Evolutionary conservation across 192 early-diverging fungal species (phyloP), one percentile per base, ranked within the genome.

Genomic region (Entophlyctis luteolus): DNA sequence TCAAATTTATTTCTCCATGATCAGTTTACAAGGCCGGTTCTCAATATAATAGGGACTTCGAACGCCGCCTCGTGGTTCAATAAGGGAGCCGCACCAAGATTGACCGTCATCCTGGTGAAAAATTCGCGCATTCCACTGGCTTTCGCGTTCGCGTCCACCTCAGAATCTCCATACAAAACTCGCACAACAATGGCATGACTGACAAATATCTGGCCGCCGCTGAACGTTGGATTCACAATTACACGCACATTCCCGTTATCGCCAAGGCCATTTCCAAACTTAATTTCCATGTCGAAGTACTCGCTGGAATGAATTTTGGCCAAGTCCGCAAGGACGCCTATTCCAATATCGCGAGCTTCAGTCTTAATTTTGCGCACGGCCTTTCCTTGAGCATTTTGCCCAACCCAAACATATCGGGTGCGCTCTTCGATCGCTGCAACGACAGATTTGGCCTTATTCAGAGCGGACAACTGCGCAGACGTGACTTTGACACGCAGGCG

Each of bases 161-260:
- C 10, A 14, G 5, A 16, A 18, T 63, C 60, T 3, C 57, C 57
- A 63, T 63, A 63, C 47, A 49, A 16, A 32, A 63, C 39, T 45
- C 39, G 47, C 0, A 63, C 60, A 27, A 48, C 23, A 34, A 63
- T 12, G 4, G 12, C 3, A 48, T 63, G 60, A n/a, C 10, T 28
- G 10, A 63, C 60, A 33, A 63, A 63, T 8, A 63, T 27, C 42
- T 47, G 18, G 14, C 32, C 60, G 8, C 46, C 60, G 49, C 60
- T 63, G 32, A 63, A 63, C 1, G 60, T 32, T 12, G 60, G 60
- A 31, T 63, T 42, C 47, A 63, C 29, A 16, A 63, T 4, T 10
- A 63, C 35, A 6, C 46, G 60, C 28, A 63, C 49, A 0, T 0
- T 32, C 0, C 47, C 60, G 1, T 16, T 63, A 4, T 16, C 23